Evolutionary conservation across 2,329 filamentous ascomycete genomes (phyloP).

Genomic region (Aureobasidium lini): DNA sequence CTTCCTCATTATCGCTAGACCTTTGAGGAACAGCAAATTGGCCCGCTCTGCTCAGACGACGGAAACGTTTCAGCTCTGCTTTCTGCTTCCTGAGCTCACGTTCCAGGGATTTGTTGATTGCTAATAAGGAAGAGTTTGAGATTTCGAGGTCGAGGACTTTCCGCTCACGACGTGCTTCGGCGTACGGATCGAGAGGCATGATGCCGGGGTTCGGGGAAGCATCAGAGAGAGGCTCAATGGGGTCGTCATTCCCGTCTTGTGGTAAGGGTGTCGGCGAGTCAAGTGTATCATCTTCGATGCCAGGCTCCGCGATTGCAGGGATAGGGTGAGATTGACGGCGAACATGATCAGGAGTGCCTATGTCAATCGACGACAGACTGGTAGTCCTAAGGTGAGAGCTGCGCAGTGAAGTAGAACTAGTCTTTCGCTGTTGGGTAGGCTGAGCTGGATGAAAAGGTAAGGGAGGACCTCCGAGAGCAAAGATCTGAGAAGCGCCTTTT

Average conservation of each 20-base stretch:
- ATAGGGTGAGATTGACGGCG: constrained; percentile 3
- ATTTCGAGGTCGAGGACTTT: constrained; percentile 97
- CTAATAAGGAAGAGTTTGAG: constrained; percentile 86
- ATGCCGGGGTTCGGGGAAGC: constrained; percentile 21
- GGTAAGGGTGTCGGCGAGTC: background rate
- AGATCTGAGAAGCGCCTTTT: constrained; percentile 43
- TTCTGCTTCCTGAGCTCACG: constrained; percentile 87
- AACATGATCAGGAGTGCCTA: constrained; percentile 3
- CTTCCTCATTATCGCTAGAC: background rate
- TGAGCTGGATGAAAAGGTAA: constrained; percentile 8
- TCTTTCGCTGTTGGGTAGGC: background rate
- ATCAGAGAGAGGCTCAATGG: background rate
- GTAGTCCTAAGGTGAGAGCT: background rate
- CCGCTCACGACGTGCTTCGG: constrained; percentile 82
- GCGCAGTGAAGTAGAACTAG: background rate
- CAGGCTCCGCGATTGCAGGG: background rate
- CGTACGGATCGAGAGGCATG: constrained; percentile 62
- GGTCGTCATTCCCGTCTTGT: background rate
- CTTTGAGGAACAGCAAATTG: constrained; percentile 51
- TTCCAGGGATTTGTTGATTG: constrained; percentile 90
- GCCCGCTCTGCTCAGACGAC: constrained; percentile 76
- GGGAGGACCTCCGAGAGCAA: constrained; percentile 22
- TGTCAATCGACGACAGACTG: constrained; percentile 12
- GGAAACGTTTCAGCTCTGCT: constrained; percentile 75
- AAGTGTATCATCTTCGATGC: background rate